phyloP scores from a whole-genome alignment of 176 grass and related monocot species.

The Elaeis guineensis region DNA sequence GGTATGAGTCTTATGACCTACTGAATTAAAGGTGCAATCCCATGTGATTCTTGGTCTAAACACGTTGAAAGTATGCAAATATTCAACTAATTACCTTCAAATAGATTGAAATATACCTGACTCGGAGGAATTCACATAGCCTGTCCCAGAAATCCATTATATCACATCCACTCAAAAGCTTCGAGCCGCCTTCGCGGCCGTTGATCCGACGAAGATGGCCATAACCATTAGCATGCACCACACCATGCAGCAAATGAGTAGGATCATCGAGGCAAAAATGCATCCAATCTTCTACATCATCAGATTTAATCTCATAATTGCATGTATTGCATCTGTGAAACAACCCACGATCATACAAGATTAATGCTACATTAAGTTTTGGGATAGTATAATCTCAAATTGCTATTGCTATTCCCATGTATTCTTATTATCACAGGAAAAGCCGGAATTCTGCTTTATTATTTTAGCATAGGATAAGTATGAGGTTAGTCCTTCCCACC shows the following conservation, averaged over 20 bases:
- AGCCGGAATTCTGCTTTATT: background rate
- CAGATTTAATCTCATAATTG: conserved; percentile 10
- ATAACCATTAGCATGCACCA: conserved; percentile 73
- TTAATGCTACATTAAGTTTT: conserved; percentile 1
- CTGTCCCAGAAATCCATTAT: conserved; percentile 78
- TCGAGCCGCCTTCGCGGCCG: conserved; percentile 49
- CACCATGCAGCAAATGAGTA: conserved; percentile 46
- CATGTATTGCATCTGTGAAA: conserved; percentile 32
- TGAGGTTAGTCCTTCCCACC: conserved; percentile 23
- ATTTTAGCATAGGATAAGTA: background rate
- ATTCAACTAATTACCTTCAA: no score
- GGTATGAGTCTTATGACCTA: no score
- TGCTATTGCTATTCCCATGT: no score
- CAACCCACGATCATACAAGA: background rate
- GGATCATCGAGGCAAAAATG: conserved; percentile 37
- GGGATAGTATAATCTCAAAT: no score
- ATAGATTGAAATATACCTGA: conserved; percentile 32
- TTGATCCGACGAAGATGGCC: conserved; percentile 60
- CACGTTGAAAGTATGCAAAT: no score
- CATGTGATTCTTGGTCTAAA: no score
- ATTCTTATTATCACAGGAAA: no score
- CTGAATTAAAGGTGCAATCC: no score
- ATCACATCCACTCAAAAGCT: conserved; percentile 32
- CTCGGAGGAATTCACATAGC: conserved; percentile 50
- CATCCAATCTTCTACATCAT: conserved; percentile 28